Evolutionary conservation across 306 rosid species (phyloP).

Genomic region (apple (Malus domestica)): DNA sequence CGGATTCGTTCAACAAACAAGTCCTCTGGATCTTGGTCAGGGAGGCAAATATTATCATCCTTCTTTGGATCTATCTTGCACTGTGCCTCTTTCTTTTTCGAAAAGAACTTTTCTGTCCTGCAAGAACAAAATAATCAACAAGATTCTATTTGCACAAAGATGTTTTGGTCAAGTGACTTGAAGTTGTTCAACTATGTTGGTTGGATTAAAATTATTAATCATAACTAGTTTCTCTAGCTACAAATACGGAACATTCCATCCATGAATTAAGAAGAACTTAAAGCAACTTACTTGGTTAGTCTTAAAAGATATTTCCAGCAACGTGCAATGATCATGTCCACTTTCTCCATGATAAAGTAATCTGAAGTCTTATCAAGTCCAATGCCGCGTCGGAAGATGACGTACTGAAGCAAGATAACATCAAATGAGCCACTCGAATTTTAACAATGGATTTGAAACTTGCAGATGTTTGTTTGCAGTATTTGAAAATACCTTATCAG

Average conservation of each 20-base stretch:
- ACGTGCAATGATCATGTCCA: conserved; percentile 77
- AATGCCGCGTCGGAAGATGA: conserved; percentile 84
- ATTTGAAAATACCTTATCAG: conserved; percentile 65
- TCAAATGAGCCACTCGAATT: not conserved
- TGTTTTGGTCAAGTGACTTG: not conserved
- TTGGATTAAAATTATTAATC: not conserved
- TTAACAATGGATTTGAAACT: not conserved
- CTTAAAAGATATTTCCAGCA: conserved; percentile 68
- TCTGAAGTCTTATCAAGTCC: conserved; percentile 80
- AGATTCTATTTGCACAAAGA: not conserved
- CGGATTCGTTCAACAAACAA: conserved; percentile 70
- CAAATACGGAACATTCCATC: not conserved
- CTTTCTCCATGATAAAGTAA: conserved; percentile 84
- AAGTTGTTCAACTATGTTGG: not conserved
- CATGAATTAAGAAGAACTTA: no score
- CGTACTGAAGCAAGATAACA: conserved; percentile 46
- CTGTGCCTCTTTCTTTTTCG: conserved; percentile 35
- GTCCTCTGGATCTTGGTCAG: conserved; percentile 38
- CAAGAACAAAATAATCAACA: conserved; percentile 15
- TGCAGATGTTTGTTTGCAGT: not conserved
- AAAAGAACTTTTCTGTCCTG: conserved; percentile 65
- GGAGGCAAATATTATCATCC: conserved; percentile 26
- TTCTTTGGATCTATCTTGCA: conserved; percentile 39
- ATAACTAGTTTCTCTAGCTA: not conserved
- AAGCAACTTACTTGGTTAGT: conserved; percentile 42